phyloP scores from a whole-genome alignment of 768 basidiomycete genomes.

The Tulasnella calospora region DNA sequence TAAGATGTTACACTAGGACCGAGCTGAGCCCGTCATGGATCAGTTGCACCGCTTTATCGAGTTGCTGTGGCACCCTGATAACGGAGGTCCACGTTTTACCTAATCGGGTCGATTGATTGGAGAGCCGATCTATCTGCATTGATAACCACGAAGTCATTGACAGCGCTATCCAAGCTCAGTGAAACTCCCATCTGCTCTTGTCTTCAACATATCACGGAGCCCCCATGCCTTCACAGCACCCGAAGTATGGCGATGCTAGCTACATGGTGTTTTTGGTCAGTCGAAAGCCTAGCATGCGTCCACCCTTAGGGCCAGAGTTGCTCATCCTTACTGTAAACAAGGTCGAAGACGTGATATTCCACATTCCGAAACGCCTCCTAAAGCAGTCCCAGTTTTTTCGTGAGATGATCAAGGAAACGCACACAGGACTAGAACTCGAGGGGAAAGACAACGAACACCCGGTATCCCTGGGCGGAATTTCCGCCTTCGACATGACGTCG shows the following conservation, averaged over 20 bases:
- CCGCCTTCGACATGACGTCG: conserved; percentile 19
- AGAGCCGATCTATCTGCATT: too few species aligned
- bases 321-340: neutral
- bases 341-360: conserved; percentile 12
- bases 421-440: neutral
- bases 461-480: neutral
- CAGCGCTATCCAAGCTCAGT: too few species aligned
- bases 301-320: neutral
- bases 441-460: neutral
- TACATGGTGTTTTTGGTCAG: neutral
- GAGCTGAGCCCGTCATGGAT: too few species aligned
- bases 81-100: neutral
- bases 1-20: too few species aligned
- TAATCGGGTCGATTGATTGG: too few species aligned
- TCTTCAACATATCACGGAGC: neutral
- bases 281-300: neutral
- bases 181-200: too few species aligned
- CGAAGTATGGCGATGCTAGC: neutral
- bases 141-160: too few species aligned
- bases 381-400: neutral
- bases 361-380: neutral
- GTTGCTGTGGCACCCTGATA: too few species aligned
- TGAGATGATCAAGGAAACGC: neutral
- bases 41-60: too few species aligned
- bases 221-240: neutral